A percentile compares a stretch with the other conserved stretches of the same genome.
Evolutionary conservation across 345 rosid genomes (phyloP).

Genomic region (Erysimum cheiranthoides): DNA sequence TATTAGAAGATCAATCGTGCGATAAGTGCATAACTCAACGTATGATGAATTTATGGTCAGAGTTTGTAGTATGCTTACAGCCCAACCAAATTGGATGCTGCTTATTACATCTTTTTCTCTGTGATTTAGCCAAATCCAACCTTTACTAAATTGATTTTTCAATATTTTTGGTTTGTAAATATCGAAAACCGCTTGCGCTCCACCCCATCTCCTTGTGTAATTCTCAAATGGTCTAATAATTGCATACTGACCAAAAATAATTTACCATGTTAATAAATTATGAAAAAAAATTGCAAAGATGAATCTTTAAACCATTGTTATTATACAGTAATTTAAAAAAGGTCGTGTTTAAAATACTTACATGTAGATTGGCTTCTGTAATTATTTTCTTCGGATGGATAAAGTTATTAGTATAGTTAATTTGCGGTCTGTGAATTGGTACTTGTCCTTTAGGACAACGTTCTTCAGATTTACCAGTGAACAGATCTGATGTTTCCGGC

Average conservation of each 20-base stretch:
- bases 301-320: background rate
- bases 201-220: background rate
- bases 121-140: constrained; percentile 34
- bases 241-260: constrained; percentile 10
- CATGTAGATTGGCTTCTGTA: constrained; percentile 25
- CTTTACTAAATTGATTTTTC: constrained; percentile 24
- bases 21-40: background rate
- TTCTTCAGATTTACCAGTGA: background rate
- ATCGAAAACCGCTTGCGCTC: constrained; percentile 24
- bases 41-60: background rate
- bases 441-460: constrained; percentile 35
- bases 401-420: background rate
- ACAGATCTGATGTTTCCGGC: background rate
- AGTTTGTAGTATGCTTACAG: constrained; percentile 9
- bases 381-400: background rate
- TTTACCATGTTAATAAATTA: background rate
- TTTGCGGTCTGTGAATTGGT: constrained; percentile 26
- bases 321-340: background rate
- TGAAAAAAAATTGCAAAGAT: background rate
- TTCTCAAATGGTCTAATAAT: constrained; percentile 14
- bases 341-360: constrained; percentile 15
- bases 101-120: constrained; percentile 1
- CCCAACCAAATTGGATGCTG: constrained; percentile 36
- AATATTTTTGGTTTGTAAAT: constrained; percentile 12
- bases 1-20: background rate